Percentiles rank a stretch among this genome's conserved stretches.
Conservation (phyloP, 192 early-diverging fungal species). For the Coemansia reversa region DNA sequence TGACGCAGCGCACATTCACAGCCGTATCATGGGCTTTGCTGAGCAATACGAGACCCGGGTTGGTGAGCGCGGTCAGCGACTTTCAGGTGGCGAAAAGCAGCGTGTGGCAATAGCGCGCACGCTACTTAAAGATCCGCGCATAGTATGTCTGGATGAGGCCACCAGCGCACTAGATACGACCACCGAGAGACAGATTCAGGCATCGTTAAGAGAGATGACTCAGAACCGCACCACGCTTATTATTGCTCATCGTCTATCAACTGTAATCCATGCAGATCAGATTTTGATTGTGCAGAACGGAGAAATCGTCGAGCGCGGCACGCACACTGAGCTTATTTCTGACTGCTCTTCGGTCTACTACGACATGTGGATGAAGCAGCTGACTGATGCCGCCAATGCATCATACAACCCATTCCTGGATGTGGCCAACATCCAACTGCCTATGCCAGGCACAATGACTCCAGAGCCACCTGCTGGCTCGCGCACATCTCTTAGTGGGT, state of each 20-base stretch:
- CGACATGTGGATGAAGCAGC: constrained; percentile 92
- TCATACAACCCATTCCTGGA: constrained; percentile 39
- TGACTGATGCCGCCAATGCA: constrained; percentile 57
- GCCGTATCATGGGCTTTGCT: constrained; percentile 70
- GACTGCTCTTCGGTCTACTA: constrained; percentile 64
- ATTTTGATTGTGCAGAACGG: constrained; percentile 88
- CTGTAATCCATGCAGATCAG: constrained; percentile 79
- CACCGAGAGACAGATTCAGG: constrained; percentile 90
- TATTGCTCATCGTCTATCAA: constrained; percentile 83
- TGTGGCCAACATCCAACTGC: constrained; percentile 16
- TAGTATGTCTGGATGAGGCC: constrained; percentile 91
- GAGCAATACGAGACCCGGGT: constrained; percentile 83
- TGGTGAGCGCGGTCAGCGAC: constrained; percentile 85
- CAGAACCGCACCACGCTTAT: constrained; percentile 82
- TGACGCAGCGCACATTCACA: constrained; percentile 71
- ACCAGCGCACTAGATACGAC: constrained; percentile 82
- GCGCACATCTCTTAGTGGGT: constrained; percentile 2
- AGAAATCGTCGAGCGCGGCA: constrained; percentile 77
- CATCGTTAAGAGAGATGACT: constrained; percentile 73
- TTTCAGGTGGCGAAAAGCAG: constrained; percentile 94
- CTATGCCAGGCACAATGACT: constrained; percentile 21
- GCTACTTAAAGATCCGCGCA: constrained; percentile 88
- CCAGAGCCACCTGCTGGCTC: neutral
- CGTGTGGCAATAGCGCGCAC: constrained; percentile 87
- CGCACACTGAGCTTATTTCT: constrained; percentile 72